Evolutionary conservation across 441 rosid genomes (phyloP).

Genomic region (Populus hybrid): DNA sequence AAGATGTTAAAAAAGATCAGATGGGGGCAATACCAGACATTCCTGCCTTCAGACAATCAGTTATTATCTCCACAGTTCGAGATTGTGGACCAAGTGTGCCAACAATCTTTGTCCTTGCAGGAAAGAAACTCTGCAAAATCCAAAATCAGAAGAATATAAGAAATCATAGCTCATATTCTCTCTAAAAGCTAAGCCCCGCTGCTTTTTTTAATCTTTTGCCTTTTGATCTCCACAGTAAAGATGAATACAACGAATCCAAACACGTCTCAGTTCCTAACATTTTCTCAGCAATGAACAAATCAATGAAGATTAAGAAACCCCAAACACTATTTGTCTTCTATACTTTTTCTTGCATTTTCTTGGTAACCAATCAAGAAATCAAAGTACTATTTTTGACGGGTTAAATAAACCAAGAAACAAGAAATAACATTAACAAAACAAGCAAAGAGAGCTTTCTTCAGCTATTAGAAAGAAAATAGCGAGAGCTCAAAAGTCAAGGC

Average conservation of each 20-base stretch:
- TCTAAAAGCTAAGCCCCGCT: background rate
- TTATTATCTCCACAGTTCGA: slow-evolving; percentile 60
- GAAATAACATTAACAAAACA: background rate
- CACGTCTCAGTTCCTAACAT: background rate
- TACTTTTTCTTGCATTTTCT: slow-evolving; percentile 3
- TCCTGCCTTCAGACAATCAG: slow-evolving; percentile 79
- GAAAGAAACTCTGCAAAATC: slow-evolving; percentile 58
- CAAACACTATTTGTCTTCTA: background rate
- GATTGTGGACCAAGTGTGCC: slow-evolving; percentile 90
- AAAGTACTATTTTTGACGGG: background rate
- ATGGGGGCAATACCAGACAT: slow-evolving; percentile 61
- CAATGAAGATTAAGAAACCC: background rate
- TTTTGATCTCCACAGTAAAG: background rate
- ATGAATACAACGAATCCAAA: background rate
- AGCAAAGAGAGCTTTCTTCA: background rate
- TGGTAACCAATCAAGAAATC: background rate
- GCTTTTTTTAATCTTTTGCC: background rate
- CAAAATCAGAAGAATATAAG: background rate
- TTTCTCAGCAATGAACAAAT: background rate
- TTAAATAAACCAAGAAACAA: background rate
- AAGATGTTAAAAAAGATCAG: background rate
- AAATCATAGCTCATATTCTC: background rate
- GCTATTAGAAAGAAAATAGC: background rate
- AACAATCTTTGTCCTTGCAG: slow-evolving; percentile 90
- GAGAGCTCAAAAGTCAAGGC: background rate